phyloP scores from a whole-genome alignment of 2,329 filamentous ascomycete genomes.

The Fusarium veterinarium region DNA sequence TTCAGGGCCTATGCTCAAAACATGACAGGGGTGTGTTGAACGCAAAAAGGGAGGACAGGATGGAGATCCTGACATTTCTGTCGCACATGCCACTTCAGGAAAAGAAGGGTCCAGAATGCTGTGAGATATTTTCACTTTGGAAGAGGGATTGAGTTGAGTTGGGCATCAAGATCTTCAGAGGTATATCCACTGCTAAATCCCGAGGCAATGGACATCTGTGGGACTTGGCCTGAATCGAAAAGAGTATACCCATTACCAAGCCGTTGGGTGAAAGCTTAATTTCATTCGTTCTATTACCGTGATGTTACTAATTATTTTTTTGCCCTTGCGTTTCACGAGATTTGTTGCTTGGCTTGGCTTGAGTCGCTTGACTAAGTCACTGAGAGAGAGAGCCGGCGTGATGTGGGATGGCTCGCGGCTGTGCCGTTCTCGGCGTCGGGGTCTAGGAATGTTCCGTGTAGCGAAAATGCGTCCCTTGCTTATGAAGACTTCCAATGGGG shows the following conservation, averaged over 20 bases:
- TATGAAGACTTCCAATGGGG: neutral
- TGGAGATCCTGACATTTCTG: constrained; percentile 3
- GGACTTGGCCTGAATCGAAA: constrained; percentile 3
- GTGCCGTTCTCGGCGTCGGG: constrained; percentile 3
- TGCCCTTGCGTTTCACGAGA: neutral
- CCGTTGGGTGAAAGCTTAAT: constrained; percentile 36
- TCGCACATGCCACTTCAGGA: neutral
- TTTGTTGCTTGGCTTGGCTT: neutral
- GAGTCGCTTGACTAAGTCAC: neutral
- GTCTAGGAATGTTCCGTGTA: constrained; percentile 2
- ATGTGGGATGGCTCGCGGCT: neutral
- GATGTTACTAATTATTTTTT: neutral
- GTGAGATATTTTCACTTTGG: neutral
- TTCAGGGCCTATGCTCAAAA: neutral
- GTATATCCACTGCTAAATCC: constrained; percentile 9
- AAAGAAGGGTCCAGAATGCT: constrained; percentile 7
- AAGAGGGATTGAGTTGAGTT: neutral
- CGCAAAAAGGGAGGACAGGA: neutral
- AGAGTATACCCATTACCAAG: constrained; percentile 3
- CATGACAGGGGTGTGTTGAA: neutral
- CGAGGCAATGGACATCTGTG: constrained; percentile 19
- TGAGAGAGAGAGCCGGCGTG: neutral
- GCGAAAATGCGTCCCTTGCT: constrained; percentile 9
- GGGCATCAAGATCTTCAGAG: constrained; percentile 33
- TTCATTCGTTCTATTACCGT: neutral